Conservation (phyloP, 2,329 filamentous ascomycete species). For the Gyromitra esculenta region DNA sequence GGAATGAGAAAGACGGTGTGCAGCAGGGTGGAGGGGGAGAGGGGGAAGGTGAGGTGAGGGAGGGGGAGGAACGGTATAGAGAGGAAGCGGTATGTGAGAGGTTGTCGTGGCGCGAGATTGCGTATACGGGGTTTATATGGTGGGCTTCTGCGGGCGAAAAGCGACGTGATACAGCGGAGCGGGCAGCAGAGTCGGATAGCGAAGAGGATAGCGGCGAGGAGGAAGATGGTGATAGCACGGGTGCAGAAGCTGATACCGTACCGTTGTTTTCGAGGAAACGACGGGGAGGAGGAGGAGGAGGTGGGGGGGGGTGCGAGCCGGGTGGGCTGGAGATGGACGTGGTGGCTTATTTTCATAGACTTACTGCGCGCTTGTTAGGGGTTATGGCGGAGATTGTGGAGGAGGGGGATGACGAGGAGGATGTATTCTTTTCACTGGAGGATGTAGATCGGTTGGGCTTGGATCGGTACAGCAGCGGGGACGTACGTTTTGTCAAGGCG, state of each 20-base stretch:
- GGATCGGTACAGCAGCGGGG: conserved; percentile 77
- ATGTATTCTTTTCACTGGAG: conserved; percentile 70
- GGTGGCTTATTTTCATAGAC: conserved; percentile 82
- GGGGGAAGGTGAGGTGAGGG: conserved; percentile 60
- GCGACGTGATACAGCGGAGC: conserved; percentile 63
- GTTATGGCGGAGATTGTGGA: conserved; percentile 72
- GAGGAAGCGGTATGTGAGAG: conserved; percentile 63
- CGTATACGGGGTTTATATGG: conserved; percentile 87
- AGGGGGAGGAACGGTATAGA: conserved; percentile 63
- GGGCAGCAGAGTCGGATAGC: conserved; percentile 63
- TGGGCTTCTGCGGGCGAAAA: conserved; percentile 86
- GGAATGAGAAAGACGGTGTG: background rate
- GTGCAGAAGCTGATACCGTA: background rate
- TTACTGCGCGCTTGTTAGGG: conserved; percentile 73
- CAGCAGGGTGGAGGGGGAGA: background rate
- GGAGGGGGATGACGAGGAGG: conserved; percentile 60
- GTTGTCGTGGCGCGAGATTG: conserved; percentile 74
- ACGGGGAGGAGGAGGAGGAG: too few relatives aligned
- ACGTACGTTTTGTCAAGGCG: conserved; percentile 74
- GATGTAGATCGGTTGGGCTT: conserved; percentile 77
- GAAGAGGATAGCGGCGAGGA: conserved; percentile 54
- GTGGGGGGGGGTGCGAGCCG: conserved; percentile 19
- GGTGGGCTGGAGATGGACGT: conserved; percentile 71
- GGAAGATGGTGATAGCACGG: background rate
- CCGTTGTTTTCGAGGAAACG: background rate